Base-by-base conservation (phyloP, 225 moss, liverwort and hornwort species). In the Takakia lepidozioides region DNA sequence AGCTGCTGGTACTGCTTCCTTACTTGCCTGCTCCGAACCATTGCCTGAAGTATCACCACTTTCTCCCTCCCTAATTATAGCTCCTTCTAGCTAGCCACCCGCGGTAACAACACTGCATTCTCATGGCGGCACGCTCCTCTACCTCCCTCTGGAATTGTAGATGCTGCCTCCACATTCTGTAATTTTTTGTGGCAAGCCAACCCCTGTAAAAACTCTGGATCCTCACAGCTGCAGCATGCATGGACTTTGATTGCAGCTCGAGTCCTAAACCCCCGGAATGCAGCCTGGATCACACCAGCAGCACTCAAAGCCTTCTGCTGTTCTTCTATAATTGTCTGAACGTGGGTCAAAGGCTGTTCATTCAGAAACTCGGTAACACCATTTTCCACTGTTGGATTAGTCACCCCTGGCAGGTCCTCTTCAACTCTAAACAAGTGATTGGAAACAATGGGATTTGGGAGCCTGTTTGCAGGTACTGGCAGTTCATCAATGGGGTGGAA, bases 1-100 rank as follows among this genome's bases (percentile, higher is more conserved):
- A 62, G 58, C 17, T 69, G 25, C 44, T 53, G 36, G 15, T 65
- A 57, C 27, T 58, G 52, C 25, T 43, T 65, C 20, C 40, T 47
- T 49, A 52, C 43, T 46, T 61, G 52, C 41, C 57, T 32, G 25
- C 56, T 61, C 10, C 74, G 60, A 24, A 49, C 52, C 52, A 47
- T 54, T 38, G 69, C 69, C 60, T 75, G 74, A 21, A 61, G 61
- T 26, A 48, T 51, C 46, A 64, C 42, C 54, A 65, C 26, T 36
- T 41, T 56, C 43, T 54, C 27, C 30, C 63, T 56, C 32, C 42
- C 36, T 27, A 45, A 4, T 18, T 46, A 28, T 57, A 61, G 6
- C 15, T 21, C 38, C 30, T 46, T 52, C 69, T 60, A 55, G 10
- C 32, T 15, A 58, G 19, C 54, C 69, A 65, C 9, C 48, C 74